These are phyloP conservation scores for Magnusiomyces paraingens DNA, from an alignment of 1,139 yeast species.

Conservation along the genomic window DNA sequence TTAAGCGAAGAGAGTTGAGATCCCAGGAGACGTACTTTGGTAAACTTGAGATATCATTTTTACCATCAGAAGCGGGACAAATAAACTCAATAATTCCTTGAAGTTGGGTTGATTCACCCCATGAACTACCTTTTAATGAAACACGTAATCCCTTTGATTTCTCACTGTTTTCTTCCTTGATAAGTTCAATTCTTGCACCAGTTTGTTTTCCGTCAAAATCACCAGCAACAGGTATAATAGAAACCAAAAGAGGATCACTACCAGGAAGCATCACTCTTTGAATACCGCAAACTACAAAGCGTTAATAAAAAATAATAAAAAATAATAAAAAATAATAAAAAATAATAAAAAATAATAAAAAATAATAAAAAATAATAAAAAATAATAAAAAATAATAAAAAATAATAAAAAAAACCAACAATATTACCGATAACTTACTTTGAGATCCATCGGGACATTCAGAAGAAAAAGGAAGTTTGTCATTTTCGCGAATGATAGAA, in stretches of 20 bases:
- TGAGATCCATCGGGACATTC: constrained; percentile 65
- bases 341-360: neutral
- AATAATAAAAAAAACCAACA: neutral
- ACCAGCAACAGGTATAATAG: constrained; percentile 47
- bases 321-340: constrained; percentile 25
- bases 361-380: too few species aligned
- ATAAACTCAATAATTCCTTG: constrained; percentile 46
- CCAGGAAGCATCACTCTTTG: constrained; percentile 41
- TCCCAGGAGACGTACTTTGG: constrained; percentile 34
- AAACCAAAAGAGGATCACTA: constrained; percentile 41
- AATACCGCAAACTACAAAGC: constrained; percentile 36
- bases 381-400: neutral
- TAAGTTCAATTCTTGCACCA: constrained; percentile 19
- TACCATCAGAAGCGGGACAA: constrained; percentile 42
- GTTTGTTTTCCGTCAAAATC: constrained; percentile 28
- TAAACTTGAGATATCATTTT: constrained; percentile 31
- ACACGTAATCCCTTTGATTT: constrained; percentile 41
- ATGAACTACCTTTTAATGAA: constrained; percentile 48
- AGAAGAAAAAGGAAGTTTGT: constrained; percentile 23
- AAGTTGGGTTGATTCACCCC: constrained; percentile 58
- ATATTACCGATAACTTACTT: constrained; percentile 15
- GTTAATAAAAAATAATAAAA: too few species aligned
- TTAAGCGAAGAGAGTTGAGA: constrained; percentile 27
- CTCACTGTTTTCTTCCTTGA: constrained; percentile 20
- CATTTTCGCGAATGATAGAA: constrained; percentile 31